Conservation (phyloP, 202 grass and related monocot species). For the Carex arenaria region DNA sequence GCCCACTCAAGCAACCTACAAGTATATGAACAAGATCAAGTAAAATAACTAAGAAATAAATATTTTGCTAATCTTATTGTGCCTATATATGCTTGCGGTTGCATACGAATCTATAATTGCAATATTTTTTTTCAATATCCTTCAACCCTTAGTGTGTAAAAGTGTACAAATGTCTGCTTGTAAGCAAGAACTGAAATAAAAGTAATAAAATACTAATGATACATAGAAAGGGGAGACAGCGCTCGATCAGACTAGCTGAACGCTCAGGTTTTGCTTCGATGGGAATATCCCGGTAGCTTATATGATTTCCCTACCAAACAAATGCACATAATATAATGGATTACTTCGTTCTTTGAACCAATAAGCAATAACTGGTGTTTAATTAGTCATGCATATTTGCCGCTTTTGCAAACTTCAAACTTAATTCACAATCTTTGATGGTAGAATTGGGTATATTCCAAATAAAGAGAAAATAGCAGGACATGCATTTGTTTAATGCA, state of each 20-base stretch:
- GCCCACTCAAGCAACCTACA: slow-evolving; percentile 34
- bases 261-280: neutral
- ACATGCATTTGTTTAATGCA: neutral
- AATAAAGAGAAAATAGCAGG: neutral
- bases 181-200: slow-evolving; percentile 1
- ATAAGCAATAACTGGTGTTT: neutral
- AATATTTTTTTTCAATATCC: neutral
- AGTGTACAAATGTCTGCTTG: neutral
- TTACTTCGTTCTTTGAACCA: slow-evolving; percentile 2
- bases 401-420: neutral
- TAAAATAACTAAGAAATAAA: neutral
- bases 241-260: slow-evolving; percentile 25
- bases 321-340: neutral
- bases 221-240: slow-evolving; percentile 29
- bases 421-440: neutral
- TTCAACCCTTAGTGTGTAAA: neutral
- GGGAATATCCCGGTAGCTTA: neutral
- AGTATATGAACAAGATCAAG: slow-evolving; percentile 6
- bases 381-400: neutral
- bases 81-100: neutral
- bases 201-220: slow-evolving; percentile 18
- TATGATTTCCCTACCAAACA: slow-evolving; percentile 29
- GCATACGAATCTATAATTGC: neutral
- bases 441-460: neutral
- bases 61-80: neutral